Conservation (phyloP, 305 asterid species). For the Lippia alba region DNA sequence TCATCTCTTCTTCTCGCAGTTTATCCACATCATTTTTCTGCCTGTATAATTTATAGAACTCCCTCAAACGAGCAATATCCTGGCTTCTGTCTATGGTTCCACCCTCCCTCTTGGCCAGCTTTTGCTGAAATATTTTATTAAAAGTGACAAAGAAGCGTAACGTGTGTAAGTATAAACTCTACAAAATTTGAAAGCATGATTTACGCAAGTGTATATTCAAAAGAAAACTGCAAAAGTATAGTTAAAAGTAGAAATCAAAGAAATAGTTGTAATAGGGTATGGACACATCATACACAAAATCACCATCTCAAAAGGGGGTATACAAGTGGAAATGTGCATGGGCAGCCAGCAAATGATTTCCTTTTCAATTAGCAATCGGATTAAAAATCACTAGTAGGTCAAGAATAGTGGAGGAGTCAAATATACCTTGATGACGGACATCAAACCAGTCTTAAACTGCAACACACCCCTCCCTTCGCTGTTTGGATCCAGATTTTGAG, state of each 20-base stretch:
- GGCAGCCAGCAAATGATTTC: conserved; percentile 18
- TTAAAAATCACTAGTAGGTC: conserved; percentile 1
- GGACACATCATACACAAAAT: conserved; percentile 11
- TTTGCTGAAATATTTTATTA: conserved; percentile 68
- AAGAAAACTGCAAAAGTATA: conserved; percentile 26
- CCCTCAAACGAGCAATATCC: conserved; percentile 85
- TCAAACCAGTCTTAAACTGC: conserved; percentile 97
- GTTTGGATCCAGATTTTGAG: conserved; percentile 97
- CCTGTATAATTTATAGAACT: conserved; percentile 80
- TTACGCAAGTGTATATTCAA: conserved; percentile 28
- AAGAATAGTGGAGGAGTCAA: conserved; percentile 21
- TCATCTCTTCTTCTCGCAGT: conserved; percentile 90
- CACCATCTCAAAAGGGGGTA: not conserved
- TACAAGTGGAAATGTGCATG: not conserved
- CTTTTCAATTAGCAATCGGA: conserved; percentile 19
- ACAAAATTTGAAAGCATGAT: conserved; percentile 29
- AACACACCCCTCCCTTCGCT: conserved; percentile 98
- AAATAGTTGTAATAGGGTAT: conserved; percentile 4
- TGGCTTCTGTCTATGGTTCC: conserved; percentile 89
- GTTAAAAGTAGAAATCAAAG: conserved; percentile 10
- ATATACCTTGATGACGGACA: conserved; percentile 96
- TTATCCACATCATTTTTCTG: conserved; percentile 77
- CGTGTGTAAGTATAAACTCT: conserved; percentile 26
- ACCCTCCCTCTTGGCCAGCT: conserved; percentile 87
- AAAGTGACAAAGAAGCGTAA: conserved; percentile 31